Conservation (phyloP, 2,329 filamentous ascomycete genomes). For the Trichoderma arundinaceum region DNA sequence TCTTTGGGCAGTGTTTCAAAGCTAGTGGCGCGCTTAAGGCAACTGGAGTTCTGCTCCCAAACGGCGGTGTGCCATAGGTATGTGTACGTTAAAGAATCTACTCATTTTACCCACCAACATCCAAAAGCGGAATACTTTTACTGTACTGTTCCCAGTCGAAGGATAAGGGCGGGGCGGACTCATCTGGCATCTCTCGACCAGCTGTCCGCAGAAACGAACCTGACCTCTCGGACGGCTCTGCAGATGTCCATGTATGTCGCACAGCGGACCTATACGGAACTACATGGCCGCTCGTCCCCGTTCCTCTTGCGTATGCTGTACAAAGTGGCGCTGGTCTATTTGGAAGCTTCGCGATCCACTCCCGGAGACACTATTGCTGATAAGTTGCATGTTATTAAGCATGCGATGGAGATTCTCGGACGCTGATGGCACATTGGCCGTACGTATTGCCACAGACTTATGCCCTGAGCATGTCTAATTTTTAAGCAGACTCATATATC, state of each 20-base stretch:
- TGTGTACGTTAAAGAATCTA: not conserved
- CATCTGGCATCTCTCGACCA: constrained; percentile 1
- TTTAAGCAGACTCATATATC: constrained; percentile 12
- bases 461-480: not conserved
- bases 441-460: not conserved
- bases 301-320: constrained; percentile 29
- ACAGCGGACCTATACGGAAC: not conserved
- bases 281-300: constrained; percentile 12
- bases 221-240: constrained; percentile 8
- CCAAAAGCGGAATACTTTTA: constrained; percentile 21
- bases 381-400: constrained; percentile 16
- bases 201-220: constrained; percentile 11
- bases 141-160: constrained; percentile 6
- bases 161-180: not conserved
- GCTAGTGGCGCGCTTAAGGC: constrained; percentile 16
- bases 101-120: not conserved
- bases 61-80: constrained; percentile 30
- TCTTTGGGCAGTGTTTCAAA: constrained; percentile 24
- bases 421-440: constrained; percentile 20
- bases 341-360: not conserved
- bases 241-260: constrained; percentile 12
- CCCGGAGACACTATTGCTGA: not conserved
- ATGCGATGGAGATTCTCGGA: constrained; percentile 4
- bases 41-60: constrained; percentile 29
- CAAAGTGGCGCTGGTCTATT: constrained; percentile 5